Evolutionary conservation across 73 alveolate species (phyloP).

Genomic region (Paramecium primaurelia): DNA sequence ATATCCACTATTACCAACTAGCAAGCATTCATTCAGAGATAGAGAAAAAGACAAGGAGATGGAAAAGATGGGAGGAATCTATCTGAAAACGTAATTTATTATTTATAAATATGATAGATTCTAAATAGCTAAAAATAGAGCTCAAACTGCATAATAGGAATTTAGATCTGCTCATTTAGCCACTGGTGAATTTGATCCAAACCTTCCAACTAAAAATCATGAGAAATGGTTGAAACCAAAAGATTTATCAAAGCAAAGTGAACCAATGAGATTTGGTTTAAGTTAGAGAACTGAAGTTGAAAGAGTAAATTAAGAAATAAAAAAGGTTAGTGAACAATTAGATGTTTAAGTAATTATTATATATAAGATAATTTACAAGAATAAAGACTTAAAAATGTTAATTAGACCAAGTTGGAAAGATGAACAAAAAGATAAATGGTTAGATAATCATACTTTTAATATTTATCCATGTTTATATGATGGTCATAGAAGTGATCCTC

Average conservation of each 20-base stretch:
- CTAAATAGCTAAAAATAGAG: not conserved
- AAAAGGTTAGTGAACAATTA: not conserved
- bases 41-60: slow-evolving; percentile 1
- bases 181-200: not conserved
- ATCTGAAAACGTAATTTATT: not conserved
- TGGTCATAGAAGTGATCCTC: slow-evolving; percentile 17
- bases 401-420: slow-evolving; percentile 22
- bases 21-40: slow-evolving; percentile 33
- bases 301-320: not conserved
- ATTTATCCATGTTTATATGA: slow-evolving; percentile 36
- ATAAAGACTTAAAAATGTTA: slow-evolving; percentile 17
- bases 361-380: not conserved
- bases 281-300: not conserved
- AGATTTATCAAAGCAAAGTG: not conserved
- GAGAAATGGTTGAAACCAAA: not conserved
- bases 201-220: not conserved
- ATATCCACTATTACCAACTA: not conserved
- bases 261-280: slow-evolving; percentile 24
- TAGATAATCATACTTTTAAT: not conserved
- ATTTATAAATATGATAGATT: not conserved
- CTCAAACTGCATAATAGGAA: not conserved
- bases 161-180: not conserved
- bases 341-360: not conserved
- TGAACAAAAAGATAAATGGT: not conserved
- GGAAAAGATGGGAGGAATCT: slow-evolving; percentile 19